Evolutionary conservation across 257 asterid species (phyloP).

Genomic region (Nicotiana noctiflora): DNA sequence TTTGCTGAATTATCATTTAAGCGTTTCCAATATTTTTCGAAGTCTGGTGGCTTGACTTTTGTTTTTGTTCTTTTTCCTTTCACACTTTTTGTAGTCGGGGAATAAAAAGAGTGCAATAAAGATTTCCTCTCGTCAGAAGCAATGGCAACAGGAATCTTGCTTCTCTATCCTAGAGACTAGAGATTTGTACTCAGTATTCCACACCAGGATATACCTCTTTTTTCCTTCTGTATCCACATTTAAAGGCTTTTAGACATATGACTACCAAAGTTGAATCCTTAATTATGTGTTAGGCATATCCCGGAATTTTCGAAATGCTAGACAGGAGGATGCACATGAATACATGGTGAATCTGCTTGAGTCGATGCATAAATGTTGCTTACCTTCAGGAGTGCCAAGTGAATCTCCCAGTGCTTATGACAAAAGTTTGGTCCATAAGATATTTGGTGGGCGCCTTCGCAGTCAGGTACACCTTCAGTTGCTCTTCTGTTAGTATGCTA

Average conservation of each 20-base stretch:
- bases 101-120: neutral
- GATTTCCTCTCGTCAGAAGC: neutral
- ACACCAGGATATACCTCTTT: neutral
- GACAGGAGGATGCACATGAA: conserved; percentile 99
- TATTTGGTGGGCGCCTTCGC: conserved; percentile 87
- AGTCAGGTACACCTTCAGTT: conserved; percentile 59
- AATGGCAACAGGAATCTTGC: neutral
- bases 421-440: conserved; percentile 94
- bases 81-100: neutral
- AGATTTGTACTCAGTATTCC: neutral
- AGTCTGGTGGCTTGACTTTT: neutral
- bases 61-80: neutral
- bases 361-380: conserved; percentile 97
- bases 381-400: conserved; percentile 90
- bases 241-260: conserved; percentile 3
- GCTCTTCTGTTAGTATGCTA: neutral
- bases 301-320: conserved; percentile 75
- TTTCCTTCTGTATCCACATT: neutral
- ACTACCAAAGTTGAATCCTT: conserved; percentile 27
- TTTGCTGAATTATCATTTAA: neutral
- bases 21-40: neutral
- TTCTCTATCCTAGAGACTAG: neutral
- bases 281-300: conserved; percentile 64
- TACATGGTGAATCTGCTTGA: conserved; percentile 94
- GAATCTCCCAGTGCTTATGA: conserved; percentile 93